A percentile compares a stretch with the other conserved stretches of the same genome.
These are phyloP conservation scores for Plectosphaerella cucumerina DNA, from an alignment of 2,329 filamentous ascomycete genomes.

Conservation along the genomic window DNA sequence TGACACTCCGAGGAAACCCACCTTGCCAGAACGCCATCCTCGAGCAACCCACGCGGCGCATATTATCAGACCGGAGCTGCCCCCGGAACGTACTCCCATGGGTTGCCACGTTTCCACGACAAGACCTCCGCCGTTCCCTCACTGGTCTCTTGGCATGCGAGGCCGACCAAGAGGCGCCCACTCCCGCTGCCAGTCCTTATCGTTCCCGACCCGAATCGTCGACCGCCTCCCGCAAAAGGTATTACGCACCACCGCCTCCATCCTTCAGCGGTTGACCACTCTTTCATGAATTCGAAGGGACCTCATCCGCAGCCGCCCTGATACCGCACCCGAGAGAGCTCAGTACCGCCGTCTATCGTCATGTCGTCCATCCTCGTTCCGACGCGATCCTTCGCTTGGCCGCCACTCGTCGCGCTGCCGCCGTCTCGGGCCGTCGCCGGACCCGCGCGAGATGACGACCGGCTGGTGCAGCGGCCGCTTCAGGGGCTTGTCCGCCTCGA, in stretches of 20 bases:
- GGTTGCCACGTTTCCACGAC: not conserved
- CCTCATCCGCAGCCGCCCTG: no score
- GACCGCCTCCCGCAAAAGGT: not conserved
- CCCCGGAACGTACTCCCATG: not conserved
- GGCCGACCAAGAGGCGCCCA: no score
- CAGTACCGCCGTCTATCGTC: slow-evolving; percentile 22
- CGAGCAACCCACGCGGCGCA: no score
- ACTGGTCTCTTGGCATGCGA: no score
- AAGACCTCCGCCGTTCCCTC: no score
- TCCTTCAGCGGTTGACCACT: no score
- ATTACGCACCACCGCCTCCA: no score
- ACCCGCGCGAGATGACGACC: slow-evolving; percentile 42
- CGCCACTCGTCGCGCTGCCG: slow-evolving; percentile 25
- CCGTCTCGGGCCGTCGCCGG: slow-evolving; percentile 27
- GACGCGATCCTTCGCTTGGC: slow-evolving; percentile 9
- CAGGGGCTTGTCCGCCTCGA: slow-evolving; percentile 43
- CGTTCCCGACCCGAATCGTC: no score
- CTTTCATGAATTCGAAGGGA: no score
- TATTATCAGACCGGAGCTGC: not conserved
- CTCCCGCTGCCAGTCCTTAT: no score
- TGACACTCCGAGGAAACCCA: not conserved
- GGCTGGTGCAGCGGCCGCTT: slow-evolving; percentile 56
- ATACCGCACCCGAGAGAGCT: slow-evolving; percentile 4
- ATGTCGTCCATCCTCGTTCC: slow-evolving; percentile 16
- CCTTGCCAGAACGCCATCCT: not conserved